These are phyloP conservation scores for Zygosaccharomyces sapae DNA, from an alignment of 1,139 yeast genomes.

Conservation along the genomic window DNA sequence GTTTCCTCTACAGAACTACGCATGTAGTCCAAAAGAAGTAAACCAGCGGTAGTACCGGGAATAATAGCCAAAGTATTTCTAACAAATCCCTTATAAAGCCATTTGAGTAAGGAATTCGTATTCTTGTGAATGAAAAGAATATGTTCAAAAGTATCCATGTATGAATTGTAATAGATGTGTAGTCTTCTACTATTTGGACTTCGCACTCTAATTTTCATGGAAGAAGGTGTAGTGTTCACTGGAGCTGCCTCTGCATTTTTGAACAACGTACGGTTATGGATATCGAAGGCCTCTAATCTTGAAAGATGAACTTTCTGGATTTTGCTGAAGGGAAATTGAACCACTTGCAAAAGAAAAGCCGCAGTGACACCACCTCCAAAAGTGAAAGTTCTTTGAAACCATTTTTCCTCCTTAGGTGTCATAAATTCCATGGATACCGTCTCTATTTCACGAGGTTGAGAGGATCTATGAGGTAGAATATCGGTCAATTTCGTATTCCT, in stretches of 20 bases:
- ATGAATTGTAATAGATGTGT: conserved; percentile 54
- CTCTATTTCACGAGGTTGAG: conserved; percentile 26
- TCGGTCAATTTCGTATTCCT: conserved; percentile 16
- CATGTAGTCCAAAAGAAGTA: conserved; percentile 79
- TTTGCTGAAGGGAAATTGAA: conserved; percentile 80
- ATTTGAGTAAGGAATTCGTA: conserved; percentile 56
- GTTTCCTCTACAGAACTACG: conserved; percentile 39
- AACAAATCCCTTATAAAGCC: conserved; percentile 75
- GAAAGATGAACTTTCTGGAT: conserved; percentile 76
- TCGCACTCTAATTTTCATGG: conserved; percentile 20
- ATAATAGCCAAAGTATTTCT: conserved; percentile 69
- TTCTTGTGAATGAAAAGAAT: conserved; percentile 51
- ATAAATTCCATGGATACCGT: conserved; percentile 11
- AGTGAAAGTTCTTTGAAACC: conserved; percentile 65
- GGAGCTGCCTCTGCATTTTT: conserved; percentile 6
- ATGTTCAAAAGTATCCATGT: conserved; percentile 65
- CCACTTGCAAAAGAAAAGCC: conserved; percentile 66
- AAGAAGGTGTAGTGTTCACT: conserved; percentile 15
- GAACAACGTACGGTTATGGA: conserved; percentile 47
- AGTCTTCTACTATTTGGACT: conserved; percentile 19
- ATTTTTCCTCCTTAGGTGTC: conserved; percentile 36
- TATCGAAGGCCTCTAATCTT: conserved; percentile 74
- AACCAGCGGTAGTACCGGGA: conserved; percentile 84
- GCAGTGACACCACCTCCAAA: conserved; percentile 89
- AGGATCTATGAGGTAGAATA: conserved; percentile 8